Evolutionary conservation across 805 yeast genomes (phyloP), one percentile per base, ranked within the genome.

Genomic region (Sporopachydermia lactativora): DNA sequence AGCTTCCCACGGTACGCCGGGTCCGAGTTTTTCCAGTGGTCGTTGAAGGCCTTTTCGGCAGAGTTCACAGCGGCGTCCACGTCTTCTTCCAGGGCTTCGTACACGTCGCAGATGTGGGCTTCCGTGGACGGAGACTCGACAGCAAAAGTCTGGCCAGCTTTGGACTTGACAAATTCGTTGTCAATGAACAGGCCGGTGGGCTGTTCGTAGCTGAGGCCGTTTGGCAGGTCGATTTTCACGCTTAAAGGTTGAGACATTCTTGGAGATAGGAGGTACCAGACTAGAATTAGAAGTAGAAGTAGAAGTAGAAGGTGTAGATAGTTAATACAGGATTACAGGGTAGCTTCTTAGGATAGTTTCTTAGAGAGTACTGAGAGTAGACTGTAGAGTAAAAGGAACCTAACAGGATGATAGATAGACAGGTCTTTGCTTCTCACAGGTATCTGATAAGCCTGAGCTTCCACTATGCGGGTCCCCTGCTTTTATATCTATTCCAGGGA

Each of bases 41-140:
- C 61, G 38, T 77, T 66, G 67, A 79, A 84, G 6, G 96, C 96
- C 35, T 64, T 66, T 47, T 71, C 65, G 37, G 96, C 96, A 31
- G 94, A 94, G 17, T 74, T 71, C 24, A 89, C 95, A 14, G 97
- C 97, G 44, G 61, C 50, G 48, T 86, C 88, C 31, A 86, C 79
- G 58, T 86, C 96, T 41, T 72, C 89, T 40, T 65, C 78, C 44
- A 72, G 67, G 38, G 88, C 95, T 55, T 78, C 88, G 57, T 81
- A 77, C 40, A 82, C 75, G 39, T 70, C 70, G 40, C 78, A 66
- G 48, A 83, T 73, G 44, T 64, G 69, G 54, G 80, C 78, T 59
- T 81, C 92, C 35, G 88, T 80, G 15, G 84, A 66, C 17, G 94
- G 92, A 55, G 77, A 68, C 42, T 75, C 57, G 15, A 76, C 77